These are phyloP conservation scores for Coniosporium apollinis DNA, from an alignment of 495 filamentous ascomycete genomes.

Conservation along the genomic window DNA sequence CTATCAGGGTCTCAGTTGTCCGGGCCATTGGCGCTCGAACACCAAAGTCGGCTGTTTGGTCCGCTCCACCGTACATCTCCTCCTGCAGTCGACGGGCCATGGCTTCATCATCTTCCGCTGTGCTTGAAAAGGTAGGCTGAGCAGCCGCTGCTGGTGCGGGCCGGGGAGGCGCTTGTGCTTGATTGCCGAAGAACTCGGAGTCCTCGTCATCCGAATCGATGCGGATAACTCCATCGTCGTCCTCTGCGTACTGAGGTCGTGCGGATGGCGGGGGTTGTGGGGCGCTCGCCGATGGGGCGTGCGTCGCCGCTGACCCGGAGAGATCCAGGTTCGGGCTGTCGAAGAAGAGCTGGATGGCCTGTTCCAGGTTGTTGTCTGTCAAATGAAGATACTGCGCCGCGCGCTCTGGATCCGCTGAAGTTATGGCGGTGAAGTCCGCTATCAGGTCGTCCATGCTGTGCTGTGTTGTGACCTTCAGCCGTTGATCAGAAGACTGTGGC, in stretches of 20 bases:
- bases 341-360: constrained; percentile 81
- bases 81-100: constrained; percentile 85
- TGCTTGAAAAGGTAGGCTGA: too few relatives aligned
- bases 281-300: constrained; percentile 20
- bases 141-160: constrained; percentile 2
- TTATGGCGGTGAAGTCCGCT: constrained; percentile 50
- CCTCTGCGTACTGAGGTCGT: constrained; percentile 21
- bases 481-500: too few relatives aligned
- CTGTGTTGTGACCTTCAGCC: too few relatives aligned
- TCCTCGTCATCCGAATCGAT: constrained; percentile 47
- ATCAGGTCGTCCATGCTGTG: constrained; percentile 49
- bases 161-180: neutral
- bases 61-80: constrained; percentile 48
- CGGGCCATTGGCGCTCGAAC: constrained; percentile 84
- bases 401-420: constrained; percentile 40
- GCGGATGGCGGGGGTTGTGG: constrained; percentile 7
- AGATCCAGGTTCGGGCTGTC: constrained; percentile 54
- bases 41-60: constrained; percentile 35
- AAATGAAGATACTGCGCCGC: constrained; percentile 68
- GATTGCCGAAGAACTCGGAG: neutral
- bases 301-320: constrained; percentile 21
- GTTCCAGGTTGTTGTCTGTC: constrained; percentile 62
- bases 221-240: constrained; percentile 45
- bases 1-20: constrained; percentile 81
- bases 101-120: constrained; percentile 70